phyloP scores from a whole-genome alignment of 495 filamentous ascomycete species.

The Parathielavia hyrcaniae region DNA sequence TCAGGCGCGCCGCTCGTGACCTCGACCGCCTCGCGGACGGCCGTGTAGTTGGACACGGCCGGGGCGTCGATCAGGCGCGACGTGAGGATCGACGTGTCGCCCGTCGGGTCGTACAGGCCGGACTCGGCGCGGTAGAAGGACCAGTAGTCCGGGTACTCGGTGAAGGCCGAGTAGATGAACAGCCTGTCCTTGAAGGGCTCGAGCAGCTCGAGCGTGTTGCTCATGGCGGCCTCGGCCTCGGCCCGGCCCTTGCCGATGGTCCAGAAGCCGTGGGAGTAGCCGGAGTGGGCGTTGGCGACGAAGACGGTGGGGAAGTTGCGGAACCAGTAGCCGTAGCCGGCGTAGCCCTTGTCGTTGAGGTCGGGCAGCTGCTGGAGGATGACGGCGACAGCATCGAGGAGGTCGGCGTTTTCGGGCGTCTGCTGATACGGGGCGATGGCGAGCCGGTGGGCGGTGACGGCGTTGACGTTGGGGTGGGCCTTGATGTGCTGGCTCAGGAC shows the following conservation, averaged over 20 bases:
- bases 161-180: not conserved
- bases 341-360: conserved; percentile 1
- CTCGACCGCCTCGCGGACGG: conserved; percentile 10
- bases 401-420: conserved; percentile 15
- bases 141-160: conserved; percentile 17
- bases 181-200: conserved; percentile 10
- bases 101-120: conserved; percentile 8
- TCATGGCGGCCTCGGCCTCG: conserved; percentile 7
- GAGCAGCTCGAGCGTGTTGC: not conserved
- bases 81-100: conserved; percentile 1
- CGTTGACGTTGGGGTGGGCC: conserved; percentile 33
- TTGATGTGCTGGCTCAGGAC: conserved; percentile 42
- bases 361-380: conserved; percentile 5
- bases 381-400: conserved; percentile 14
- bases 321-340: conserved; percentile 15
- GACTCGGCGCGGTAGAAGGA: conserved; percentile 15
- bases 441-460: conserved; percentile 36
- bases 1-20: conserved; percentile 3
- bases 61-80: conserved; percentile 8
- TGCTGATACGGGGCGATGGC: conserved; percentile 25
- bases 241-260: not conserved
- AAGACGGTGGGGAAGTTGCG: conserved; percentile 3
- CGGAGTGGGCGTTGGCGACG: conserved; percentile 3
- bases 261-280: conserved; percentile 14
- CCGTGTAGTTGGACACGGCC: conserved; percentile 7